phyloP scores from a whole-genome alignment of 192 early-diverging fungal genomes.

The Coemansia sp. region DNA sequence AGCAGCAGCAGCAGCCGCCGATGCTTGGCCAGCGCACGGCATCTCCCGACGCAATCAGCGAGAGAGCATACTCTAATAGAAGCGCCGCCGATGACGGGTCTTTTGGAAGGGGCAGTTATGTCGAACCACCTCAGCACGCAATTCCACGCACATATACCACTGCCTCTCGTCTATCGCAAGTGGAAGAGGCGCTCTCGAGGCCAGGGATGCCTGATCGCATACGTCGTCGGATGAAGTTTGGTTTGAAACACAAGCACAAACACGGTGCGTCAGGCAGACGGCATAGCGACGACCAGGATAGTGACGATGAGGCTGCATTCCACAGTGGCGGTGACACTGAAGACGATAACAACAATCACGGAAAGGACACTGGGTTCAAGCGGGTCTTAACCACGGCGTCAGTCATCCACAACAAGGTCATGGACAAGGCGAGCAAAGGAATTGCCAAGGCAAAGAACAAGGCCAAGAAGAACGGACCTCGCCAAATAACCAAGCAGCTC shows the following conservation, averaged over 20 bases:
- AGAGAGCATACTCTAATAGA: neutral
- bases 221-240: conserved; percentile 13
- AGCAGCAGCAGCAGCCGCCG: neutral
- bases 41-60: neutral
- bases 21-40: neutral
- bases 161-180: conserved; percentile 38
- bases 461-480: neutral
- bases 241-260: neutral
- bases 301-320: conserved; percentile 1
- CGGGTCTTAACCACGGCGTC: conserved; percentile 22
- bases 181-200: conserved; percentile 15
- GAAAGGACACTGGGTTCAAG: conserved; percentile 8
- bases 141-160: conserved; percentile 38
- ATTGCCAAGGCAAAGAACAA: conserved; percentile 5
- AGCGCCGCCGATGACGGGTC: neutral
- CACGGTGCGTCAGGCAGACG: neutral
- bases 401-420: conserved; percentile 17
- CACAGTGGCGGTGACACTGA: neutral
- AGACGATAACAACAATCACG: neutral
- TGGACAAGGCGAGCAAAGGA: conserved; percentile 4
- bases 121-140: conserved; percentile 17
- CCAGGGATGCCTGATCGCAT: conserved; percentile 17
- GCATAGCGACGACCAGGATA: neutral
- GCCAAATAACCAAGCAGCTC: conserved; percentile 39
- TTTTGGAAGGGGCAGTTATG: too few species aligned